Base-by-base conservation (phyloP, 176 grass and related monocot genomes). In the Carex littledalei region DNA sequence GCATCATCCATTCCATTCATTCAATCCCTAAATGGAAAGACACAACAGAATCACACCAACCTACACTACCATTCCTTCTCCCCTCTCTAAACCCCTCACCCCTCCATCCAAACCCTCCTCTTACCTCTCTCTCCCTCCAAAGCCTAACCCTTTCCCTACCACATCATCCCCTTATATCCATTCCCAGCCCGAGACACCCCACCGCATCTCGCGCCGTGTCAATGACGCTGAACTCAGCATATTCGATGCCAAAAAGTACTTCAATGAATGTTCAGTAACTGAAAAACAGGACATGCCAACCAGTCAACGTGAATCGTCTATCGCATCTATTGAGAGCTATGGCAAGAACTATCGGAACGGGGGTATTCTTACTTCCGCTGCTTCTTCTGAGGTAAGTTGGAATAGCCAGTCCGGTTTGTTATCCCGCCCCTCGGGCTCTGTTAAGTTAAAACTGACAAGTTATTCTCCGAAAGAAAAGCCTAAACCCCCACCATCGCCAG, bases 171-270 rank as follows among this genome's bases (percentile, higher is more conserved):
- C 85, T 49, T 84, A 79, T 80, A 29, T 13, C 22, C 67, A 8
- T 49, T 18, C 59, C 17, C 63, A 57, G 15, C 56, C 67, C 7
- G 87, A 70, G 6, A 70, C 83, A 15, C 83, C 63, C 29, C 43
- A 39, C 63, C 83, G 82, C 22, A 15, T 78, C 84, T 69, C 80
- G 14, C 81, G 81, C 39, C 81, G 73, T 58, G 1, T 32, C 16
- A 32, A 86, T 9, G 88, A 90, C 39, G 34, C 79, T 14, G 89
- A 90, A 49, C 80, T 90, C 72, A 87, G 85, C 73, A 87, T 90
- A 49, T 90, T 90, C 26, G 89, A 90, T 68, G 85, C 89, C 54
- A 74, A 85, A 69, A 81, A 80, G 64, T 90, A 87, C 81, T 87
- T 85, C 65, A 84, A 90, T 6, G 89, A 79, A 68, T 15, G 17